Base-by-base conservation (phyloP, 2,329 filamentous ascomycete species). In the Cladophialophora yegresii region DNA sequence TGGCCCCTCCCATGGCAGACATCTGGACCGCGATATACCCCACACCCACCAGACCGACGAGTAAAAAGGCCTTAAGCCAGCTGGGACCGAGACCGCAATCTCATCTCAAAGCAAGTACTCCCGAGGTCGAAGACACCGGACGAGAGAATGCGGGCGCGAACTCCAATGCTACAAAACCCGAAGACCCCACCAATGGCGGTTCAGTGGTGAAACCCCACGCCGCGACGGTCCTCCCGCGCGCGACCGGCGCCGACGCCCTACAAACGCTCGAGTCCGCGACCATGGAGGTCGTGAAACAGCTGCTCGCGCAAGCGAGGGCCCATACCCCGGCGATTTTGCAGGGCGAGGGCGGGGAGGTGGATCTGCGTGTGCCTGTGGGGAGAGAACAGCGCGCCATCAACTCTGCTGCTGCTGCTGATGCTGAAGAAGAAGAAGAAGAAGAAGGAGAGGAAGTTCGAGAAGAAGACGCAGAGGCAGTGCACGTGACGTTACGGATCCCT, bases 11-110 rank as follows among this genome's bases (percentile, higher is more conserved):
- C 10, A 80, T 79, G 64, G 81, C 84, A 50, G 81, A 83, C 49
- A 88, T 89, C 69, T 89, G 85, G 84, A 82, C 84, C 47, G 84
- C 85, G 2, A 71, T 82, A 10, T 81, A 79, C 20, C 69, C 70
- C 12, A 28, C 57, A 8, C 36, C 61, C 12, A 13, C 64, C 10
- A 68, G 66, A 45, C 64, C 70, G 16, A 68, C 64, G 12, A 69
- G 64, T 58, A 69, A 66, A 58, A 71, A 71, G 54, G 67, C 69
- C 0, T 57, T 67, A 1, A 59, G 66, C 16, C 68, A 70, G 43
- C 57, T 64, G 10, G 13, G 51, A 51, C 9, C 40, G 10, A 10
- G 51, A 51, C 9, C 40, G 26, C 10, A 23, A 22, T 3, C 49
- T 22, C 47, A 10, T 20, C 40, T 30, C 47, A 53, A 32, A 56